Conservation (phyloP, 345 rosid genomes). For the Limnanthes douglasii region DNA sequence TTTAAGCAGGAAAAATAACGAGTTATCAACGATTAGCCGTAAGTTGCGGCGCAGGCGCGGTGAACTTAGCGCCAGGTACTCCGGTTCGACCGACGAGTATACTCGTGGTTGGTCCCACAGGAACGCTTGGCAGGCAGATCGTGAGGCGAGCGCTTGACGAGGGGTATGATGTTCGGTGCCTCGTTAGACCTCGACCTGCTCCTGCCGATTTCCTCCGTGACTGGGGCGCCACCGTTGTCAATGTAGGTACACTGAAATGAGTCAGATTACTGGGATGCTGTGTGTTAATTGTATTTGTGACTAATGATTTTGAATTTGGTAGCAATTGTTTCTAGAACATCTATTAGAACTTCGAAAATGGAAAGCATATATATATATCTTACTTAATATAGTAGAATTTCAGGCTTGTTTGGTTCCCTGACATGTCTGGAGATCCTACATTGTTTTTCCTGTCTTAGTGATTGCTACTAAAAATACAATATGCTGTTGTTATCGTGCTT, state of each 20-base stretch:
- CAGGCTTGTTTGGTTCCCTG: too few species aligned
- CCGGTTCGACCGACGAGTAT: slow-evolving; percentile 68
- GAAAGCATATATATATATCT: too few species aligned
- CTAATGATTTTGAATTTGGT: too few species aligned
- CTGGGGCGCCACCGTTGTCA: slow-evolving; percentile 96
- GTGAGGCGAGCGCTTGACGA: slow-evolving; percentile 88
- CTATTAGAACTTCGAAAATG: not conserved
- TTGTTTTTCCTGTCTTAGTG: too few species aligned
- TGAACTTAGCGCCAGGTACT: slow-evolving; percentile 69
- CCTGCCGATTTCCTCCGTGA: slow-evolving; percentile 93
- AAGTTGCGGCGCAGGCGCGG: slow-evolving; percentile 25
- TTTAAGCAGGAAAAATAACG: slow-evolving; percentile 11
- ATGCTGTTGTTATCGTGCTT: too few species aligned
- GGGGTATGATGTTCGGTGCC: slow-evolving; percentile 86
- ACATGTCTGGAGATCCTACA: too few species aligned
- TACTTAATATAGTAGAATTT: too few species aligned
- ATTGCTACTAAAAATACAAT: too few species aligned
- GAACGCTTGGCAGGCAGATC: slow-evolving; percentile 83
- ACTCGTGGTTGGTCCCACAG: slow-evolving; percentile 80
- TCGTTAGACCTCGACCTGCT: slow-evolving; percentile 84
- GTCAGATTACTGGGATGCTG: too few species aligned
- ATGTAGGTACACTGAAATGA: slow-evolving; percentile 18
- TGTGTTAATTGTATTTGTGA: too few species aligned
- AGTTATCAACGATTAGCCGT: slow-evolving; percentile 10
- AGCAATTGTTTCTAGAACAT: not conserved